These are phyloP conservation scores for Diplogelasinospora grovesii DNA, from an alignment of 495 filamentous ascomycete genomes.

Conservation along the genomic window DNA sequence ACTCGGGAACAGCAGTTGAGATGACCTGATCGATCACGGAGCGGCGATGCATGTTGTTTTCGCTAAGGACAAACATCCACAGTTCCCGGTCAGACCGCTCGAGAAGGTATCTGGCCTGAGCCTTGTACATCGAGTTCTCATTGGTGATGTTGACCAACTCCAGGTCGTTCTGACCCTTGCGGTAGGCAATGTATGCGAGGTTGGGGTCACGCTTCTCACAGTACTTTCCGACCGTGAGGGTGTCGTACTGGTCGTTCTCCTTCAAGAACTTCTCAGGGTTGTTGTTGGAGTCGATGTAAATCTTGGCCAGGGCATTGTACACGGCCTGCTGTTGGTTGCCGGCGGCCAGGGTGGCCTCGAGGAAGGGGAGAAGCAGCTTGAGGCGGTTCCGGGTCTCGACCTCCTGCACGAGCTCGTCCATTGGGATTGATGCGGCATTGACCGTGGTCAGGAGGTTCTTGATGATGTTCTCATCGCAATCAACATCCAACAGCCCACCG, in stretches of 20 bases:
- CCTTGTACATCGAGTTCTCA: conserved; percentile 98
- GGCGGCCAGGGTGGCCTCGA: conserved; percentile 81
- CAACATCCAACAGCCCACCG: conserved; percentile 92
- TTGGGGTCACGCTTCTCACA: conserved; percentile 99
- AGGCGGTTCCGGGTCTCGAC: conserved; percentile 93
- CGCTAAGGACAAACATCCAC: conserved; percentile 90
- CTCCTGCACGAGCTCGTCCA: conserved; percentile 91
- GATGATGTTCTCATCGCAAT: conserved; percentile 94
- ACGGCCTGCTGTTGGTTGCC: conserved; percentile 98
- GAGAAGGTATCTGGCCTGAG: conserved; percentile 90
- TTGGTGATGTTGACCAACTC: conserved; percentile 98
- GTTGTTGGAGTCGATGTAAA: conserved; percentile 99
- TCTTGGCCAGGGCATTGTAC: conserved; percentile 98
- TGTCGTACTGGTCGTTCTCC: conserved; percentile 96
- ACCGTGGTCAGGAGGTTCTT: conserved; percentile 88
- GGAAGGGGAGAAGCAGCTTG: conserved; percentile 92
- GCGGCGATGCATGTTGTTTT: conserved; percentile 89
- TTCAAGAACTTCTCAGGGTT: conserved; percentile 97
- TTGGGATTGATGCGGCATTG: conserved; percentile 77
- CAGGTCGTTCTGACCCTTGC: conserved; percentile 95
- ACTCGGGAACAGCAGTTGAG: conserved; percentile 92
- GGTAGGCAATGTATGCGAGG: conserved; percentile 89
- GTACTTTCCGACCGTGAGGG: conserved; percentile 90
- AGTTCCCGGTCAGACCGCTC: conserved; percentile 85
- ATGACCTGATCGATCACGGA: conserved; percentile 95